Percentiles rank a stretch among this genome's conserved stretches.
Evolutionary conservation across 2,329 filamentous ascomycete genomes (phyloP).

Genomic region (Tetracladium maxilliforme): DNA sequence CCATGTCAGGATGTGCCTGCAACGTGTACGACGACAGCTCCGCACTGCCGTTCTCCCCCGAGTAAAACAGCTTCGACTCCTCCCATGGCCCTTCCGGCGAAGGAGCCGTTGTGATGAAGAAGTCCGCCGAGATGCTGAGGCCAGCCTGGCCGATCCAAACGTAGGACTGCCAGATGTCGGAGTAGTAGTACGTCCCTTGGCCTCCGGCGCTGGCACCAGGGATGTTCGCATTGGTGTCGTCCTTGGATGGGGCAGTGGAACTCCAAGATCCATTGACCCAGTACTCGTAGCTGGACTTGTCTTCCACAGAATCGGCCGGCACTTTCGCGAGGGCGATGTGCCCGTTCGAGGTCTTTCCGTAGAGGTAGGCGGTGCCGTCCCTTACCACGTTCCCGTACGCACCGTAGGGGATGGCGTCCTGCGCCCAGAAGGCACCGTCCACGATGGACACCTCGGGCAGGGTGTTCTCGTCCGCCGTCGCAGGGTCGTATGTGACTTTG

Average conservation of each 20-base stretch:
- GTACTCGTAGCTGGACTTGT: conserved; percentile 8
- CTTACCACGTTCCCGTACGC: conserved; percentile 9
- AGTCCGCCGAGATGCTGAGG: conserved; percentile 4
- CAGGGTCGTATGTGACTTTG: conserved; percentile 6
- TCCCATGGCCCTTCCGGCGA: conserved; percentile 8
- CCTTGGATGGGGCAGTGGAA: conserved; percentile 2
- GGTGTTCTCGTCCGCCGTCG: conserved; percentile 4
- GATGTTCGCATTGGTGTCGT: conserved; percentile 3
- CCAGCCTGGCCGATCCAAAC: conserved; percentile 9
- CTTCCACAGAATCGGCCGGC: conserved; percentile 7
- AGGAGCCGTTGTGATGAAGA: conserved; percentile 9
- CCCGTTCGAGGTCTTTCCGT: conserved; percentile 5
- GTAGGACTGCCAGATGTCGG: conserved; percentile 5
- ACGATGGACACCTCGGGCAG: conserved; percentile 9
- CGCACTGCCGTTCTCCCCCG: too few relatives aligned
- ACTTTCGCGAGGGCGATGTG: conserved; percentile 8
- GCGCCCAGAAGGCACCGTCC: conserved; percentile 9
- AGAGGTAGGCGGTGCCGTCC: conserved; percentile 9
- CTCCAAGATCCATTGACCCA: conserved; percentile 6
- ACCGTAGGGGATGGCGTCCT: conserved; percentile 8
- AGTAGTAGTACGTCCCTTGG: conserved; percentile 10
- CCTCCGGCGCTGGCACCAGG: conserved; percentile 6
- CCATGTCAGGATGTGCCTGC: too few relatives aligned
- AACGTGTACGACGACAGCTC: too few relatives aligned
- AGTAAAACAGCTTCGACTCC: conserved; percentile 4